Evolutionary conservation across 371 early-diverging fungal species (phyloP), one percentile per base, ranked within the genome.

Genomic region (Mortierella sp.): DNA sequence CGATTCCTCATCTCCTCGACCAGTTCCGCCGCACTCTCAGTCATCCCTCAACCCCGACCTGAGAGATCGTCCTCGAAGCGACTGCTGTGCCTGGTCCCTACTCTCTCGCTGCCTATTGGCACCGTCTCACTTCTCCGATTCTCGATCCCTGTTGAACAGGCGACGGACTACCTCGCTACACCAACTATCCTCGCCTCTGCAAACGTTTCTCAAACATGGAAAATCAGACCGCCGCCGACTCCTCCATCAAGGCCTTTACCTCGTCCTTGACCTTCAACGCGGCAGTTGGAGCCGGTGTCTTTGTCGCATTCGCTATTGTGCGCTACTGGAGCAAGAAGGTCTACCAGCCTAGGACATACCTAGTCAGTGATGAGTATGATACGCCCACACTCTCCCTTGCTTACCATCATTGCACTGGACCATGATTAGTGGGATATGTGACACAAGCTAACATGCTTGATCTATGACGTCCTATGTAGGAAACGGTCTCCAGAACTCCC

Each of bases 281-380:
- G 10, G 86, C 78, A 4, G 55, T 93, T 17, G 89, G 84, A 7
- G 58, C 63, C 27, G 86, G 51, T 5, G 74, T 90, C 65, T 85
- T 86, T 63, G 57, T 84, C 21, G 82, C 81, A 8, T 93, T 93
- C 54, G 72, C 78, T 58, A 57, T 92, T 22, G 71, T 91, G 41
- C 86, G 93, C n/a, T 82, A 83, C 19, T 79, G 83, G 52, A 79
- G 79, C 68, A 82, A 83, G 51, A 86, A 85, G 34, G 84, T 91
- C 19, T 94, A 91, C 59, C 85, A 88, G 49, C 93, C 94, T 13
- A 79, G 91, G 54, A 86, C 89, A 14, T 89, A 90, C 60, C 81
- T 90, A 14, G 86, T 90, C 25, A 79, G 65, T 22, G 83, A 89
- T 77, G 82, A 81, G 89, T 87, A 85, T 40, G 66, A 27, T 21